A percentile compares a stretch with the other conserved stretches of the same genome.
phyloP scores from a whole-genome alignment of 225 moss, liverwort and hornwort species.

The Rhytidiadelphus loreus region DNA sequence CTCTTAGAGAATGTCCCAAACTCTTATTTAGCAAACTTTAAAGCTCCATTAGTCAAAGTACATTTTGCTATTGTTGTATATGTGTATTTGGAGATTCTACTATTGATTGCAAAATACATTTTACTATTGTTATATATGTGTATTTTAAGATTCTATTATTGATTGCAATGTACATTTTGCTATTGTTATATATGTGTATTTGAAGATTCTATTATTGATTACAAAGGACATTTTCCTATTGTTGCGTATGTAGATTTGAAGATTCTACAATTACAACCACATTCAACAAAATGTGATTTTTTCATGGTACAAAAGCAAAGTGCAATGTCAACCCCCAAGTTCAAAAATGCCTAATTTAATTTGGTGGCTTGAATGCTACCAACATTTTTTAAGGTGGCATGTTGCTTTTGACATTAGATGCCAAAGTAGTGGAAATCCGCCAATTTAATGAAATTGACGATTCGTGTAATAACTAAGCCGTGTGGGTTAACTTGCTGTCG shows the following conservation, averaged over 20 bases:
- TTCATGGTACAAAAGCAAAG: background rate
- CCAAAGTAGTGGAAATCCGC: background rate
- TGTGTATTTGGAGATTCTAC: background rate
- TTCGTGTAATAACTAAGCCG: background rate
- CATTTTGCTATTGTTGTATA: background rate
- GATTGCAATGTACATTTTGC: background rate
- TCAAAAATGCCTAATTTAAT: background rate
- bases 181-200: background rate
- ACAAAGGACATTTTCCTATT: background rate
- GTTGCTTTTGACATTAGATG: background rate
- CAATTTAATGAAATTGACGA: background rate
- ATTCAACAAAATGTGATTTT: background rate
- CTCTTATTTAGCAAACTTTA: background rate
- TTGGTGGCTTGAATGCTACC: background rate
- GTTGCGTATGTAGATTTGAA: background rate
- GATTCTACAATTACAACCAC: background rate
- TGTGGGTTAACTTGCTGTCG: background rate
- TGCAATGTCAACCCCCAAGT: background rate
- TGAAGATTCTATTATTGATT: background rate
- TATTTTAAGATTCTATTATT: background rate
- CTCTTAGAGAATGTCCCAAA: background rate
- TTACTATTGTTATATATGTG: too few species aligned
- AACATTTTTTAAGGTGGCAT: background rate
- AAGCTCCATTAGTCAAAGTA: accelerated
- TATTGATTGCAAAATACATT: too few species aligned